These are phyloP conservation scores for Dacryopinax primogenitus DNA, from an alignment of 768 basidiomycete species.

Conservation along the genomic window DNA sequence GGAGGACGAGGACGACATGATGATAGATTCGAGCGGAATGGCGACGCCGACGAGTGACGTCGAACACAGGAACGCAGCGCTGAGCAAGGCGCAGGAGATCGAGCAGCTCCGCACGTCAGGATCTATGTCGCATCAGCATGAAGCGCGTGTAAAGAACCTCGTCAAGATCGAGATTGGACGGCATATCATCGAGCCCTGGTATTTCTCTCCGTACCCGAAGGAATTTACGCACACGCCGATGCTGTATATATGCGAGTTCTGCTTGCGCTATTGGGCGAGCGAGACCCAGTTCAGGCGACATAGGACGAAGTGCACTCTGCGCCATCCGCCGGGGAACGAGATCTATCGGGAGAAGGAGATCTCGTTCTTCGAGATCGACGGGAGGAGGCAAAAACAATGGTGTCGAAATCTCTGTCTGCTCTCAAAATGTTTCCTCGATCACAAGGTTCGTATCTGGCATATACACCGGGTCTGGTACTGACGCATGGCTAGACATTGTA, in stretches of 20 bases:
- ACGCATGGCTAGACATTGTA: constrained; percentile 71
- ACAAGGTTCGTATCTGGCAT: constrained; percentile 39
- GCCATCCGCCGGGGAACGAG: constrained; percentile 97
- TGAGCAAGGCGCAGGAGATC: constrained; percentile 97
- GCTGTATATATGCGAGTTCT: constrained; percentile 97
- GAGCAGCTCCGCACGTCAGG: constrained; percentile 96
- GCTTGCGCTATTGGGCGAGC: constrained; percentile 83
- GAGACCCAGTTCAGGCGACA: constrained; percentile 85
- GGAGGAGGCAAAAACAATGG: constrained; percentile 88
- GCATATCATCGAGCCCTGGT: constrained; percentile 99
- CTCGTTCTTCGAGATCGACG: constrained; percentile 97
- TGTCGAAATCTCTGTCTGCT: constrained; percentile 92
- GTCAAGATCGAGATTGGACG: constrained; percentile 92
- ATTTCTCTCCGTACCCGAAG: constrained; percentile 97
- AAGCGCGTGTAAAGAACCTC: constrained; percentile 96
- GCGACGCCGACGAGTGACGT: constrained; percentile 39
- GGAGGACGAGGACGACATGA: constrained; percentile 53
- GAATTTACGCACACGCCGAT: constrained; percentile 93
- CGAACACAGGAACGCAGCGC: constrained; percentile 35
- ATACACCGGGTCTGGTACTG: constrained; percentile 12
- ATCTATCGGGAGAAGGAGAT: constrained; percentile 97
- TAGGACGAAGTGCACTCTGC: constrained; percentile 74
- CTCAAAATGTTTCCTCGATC: constrained; percentile 97
- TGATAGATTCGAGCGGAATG: constrained; percentile 19
- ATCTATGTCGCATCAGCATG: constrained; percentile 97